phyloP scores from a whole-genome alignment of 169 alveolate genomes.

The Babesia gibsoni region DNA sequence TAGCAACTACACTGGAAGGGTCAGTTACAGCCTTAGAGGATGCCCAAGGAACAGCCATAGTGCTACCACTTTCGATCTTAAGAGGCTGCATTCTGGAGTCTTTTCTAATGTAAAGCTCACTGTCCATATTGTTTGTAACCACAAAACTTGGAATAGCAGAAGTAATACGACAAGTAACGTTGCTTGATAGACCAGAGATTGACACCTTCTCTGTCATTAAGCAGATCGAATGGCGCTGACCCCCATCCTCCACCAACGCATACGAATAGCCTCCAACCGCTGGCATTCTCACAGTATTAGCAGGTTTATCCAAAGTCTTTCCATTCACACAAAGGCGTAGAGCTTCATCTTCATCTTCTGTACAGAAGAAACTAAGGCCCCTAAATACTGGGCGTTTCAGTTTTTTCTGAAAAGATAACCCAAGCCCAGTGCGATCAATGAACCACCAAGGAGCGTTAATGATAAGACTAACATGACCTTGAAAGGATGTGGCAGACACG shows the following conservation, averaged over 20 bases:
- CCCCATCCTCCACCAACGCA: slow-evolving; percentile 67
- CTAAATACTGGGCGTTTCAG: slow-evolving; percentile 70
- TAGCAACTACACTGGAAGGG: slow-evolving; percentile 13
- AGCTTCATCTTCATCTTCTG: slow-evolving; percentile 37
- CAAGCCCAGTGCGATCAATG: slow-evolving; percentile 82
- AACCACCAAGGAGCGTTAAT: slow-evolving; percentile 80
- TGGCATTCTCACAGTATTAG: slow-evolving; percentile 62
- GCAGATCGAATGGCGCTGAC: slow-evolving; percentile 73
- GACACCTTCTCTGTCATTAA: slow-evolving; percentile 75
- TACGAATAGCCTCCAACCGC: slow-evolving; percentile 79
- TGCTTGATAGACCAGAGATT: slow-evolving; percentile 70
- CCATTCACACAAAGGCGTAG: slow-evolving; percentile 21
- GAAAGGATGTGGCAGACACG: slow-evolving; percentile 28
- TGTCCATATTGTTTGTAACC: slow-evolving; percentile 68
- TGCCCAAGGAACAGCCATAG: slow-evolving; percentile 51
- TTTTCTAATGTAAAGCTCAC: slow-evolving; percentile 67
- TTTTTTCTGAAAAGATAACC: slow-evolving; percentile 70
- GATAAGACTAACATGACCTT: slow-evolving; percentile 59
- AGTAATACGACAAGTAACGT: slow-evolving; percentile 75
- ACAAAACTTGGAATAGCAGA: slow-evolving; percentile 81
- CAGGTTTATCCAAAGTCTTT: slow-evolving; percentile 8
- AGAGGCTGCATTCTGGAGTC: slow-evolving; percentile 53
- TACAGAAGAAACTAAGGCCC: slow-evolving; percentile 67
- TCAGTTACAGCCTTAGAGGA: slow-evolving; percentile 23
- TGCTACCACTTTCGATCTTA: not conserved